Evolutionary conservation across 2,329 filamentous ascomycete genomes (phyloP).

Genomic region (Penicillium brevicompactum): DNA sequence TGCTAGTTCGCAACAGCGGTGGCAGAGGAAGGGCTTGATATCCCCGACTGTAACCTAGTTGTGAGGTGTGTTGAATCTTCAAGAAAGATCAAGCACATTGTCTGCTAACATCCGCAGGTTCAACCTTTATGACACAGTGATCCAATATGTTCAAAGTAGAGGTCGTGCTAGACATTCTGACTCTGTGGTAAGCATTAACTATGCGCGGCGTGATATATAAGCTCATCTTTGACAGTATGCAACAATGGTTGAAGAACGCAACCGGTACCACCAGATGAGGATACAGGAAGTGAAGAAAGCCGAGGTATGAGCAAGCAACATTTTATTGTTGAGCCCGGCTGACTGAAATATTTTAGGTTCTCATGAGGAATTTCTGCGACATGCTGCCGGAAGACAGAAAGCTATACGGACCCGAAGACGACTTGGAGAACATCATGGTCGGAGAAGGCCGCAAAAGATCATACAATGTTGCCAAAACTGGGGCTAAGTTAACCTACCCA

Average conservation of each 20-base stretch:
- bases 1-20: constrained; percentile 62
- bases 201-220: not conserved
- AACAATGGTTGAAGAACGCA: constrained; percentile 77
- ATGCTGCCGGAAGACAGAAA: constrained; percentile 73
- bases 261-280: constrained; percentile 64
- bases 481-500: constrained; percentile 76
- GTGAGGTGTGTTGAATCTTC: constrained; percentile 42
- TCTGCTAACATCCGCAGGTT: constrained; percentile 58
- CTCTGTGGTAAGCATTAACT: constrained; percentile 57
- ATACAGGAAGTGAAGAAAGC: constrained; percentile 49
- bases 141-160: constrained; percentile 91
- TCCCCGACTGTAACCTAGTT: constrained; percentile 67
- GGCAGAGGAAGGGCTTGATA: constrained; percentile 67
- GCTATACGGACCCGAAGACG: constrained; percentile 61
- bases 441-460: constrained; percentile 55
- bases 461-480: constrained; percentile 66
- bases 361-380: constrained; percentile 75
- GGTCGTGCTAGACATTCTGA: constrained; percentile 77
- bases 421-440: constrained; percentile 59
- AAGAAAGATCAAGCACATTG: not conserved
- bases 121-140: constrained; percentile 84
- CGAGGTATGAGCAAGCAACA: constrained; percentile 45
- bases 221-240: constrained; percentile 57
- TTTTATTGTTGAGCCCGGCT: not conserved
- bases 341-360: constrained; percentile 9